A percentile compares a stretch with the other conserved stretches of the same genome.
These are phyloP conservation scores for Irpex sp. DNA, from an alignment of 1,284 basidiomycete species.

Conservation along the genomic window DNA sequence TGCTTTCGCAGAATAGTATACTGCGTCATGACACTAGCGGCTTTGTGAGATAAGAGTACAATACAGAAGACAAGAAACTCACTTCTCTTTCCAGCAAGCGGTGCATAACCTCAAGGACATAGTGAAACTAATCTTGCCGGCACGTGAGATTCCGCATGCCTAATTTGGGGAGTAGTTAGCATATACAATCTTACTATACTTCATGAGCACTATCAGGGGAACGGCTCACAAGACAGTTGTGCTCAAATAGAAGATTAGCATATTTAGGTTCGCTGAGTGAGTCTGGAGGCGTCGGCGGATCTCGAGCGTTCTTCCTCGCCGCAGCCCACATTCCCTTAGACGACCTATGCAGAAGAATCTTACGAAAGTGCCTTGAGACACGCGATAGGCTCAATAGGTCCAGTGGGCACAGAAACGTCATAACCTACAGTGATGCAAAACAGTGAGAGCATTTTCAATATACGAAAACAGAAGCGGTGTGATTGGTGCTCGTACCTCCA, in stretches of 20 bases:
- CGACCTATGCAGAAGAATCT: slow-evolving; percentile 6
- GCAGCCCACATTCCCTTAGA: slow-evolving; percentile 10
- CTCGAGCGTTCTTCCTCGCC: slow-evolving; percentile 7
- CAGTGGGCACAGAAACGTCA: slow-evolving; percentile 17
- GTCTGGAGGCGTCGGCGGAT: slow-evolving; percentile 9
- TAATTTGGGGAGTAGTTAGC: neutral
- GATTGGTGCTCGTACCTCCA: slow-evolving; percentile 17
- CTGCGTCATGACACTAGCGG: neutral
- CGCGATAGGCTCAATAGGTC: slow-evolving; percentile 27
- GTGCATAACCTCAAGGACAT: slow-evolving; percentile 10
- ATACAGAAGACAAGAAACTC: neutral
- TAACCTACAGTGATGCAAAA: slow-evolving; percentile 16
- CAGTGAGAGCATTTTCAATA: neutral
- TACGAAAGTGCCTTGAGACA: slow-evolving; percentile 19
- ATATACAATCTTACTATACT: neutral
- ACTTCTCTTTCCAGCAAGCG: slow-evolving; percentile 11
- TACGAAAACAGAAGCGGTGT: neutral
- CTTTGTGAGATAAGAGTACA: neutral
- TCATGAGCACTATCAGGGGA: neutral
- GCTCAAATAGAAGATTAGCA: slow-evolving; percentile 20
- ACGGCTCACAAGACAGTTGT: slow-evolving; percentile 11
- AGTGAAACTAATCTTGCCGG: slow-evolving; percentile 8
- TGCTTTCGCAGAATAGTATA: neutral
- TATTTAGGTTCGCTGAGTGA: slow-evolving; percentile 13
- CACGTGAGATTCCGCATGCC: slow-evolving; percentile 8